A percentile compares a stretch with the other conserved stretches of the same genome.
These are phyloP conservation scores for Astragalus glycyphyllos DNA, from an alignment of 306 rosid genomes.

Conservation along the genomic window DNA sequence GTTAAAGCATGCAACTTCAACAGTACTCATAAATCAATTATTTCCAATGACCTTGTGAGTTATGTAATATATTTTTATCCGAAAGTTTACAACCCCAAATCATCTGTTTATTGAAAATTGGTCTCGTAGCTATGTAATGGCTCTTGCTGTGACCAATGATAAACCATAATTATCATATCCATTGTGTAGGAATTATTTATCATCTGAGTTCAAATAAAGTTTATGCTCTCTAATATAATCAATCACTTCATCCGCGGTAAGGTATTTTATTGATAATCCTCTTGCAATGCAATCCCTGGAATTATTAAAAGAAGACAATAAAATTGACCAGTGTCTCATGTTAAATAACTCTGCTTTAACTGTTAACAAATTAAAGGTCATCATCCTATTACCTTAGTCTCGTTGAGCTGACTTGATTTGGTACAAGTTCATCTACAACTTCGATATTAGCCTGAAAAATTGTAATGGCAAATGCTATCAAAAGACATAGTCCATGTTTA, in stretches of 20 bases:
- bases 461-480: constrained; percentile 12
- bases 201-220: constrained; percentile 54
- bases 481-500: not conserved
- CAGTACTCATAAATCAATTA: not conserved
- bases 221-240: constrained; percentile 62
- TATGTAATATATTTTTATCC: not conserved
- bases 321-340: not conserved
- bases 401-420: constrained; percentile 90
- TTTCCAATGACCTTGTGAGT: not conserved
- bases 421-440: constrained; percentile 75
- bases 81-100: constrained; percentile 24
- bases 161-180: not conserved
- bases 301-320: not conserved
- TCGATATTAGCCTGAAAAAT: constrained; percentile 66
- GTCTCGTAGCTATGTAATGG: not conserved
- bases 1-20: not conserved
- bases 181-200: constrained; percentile 36
- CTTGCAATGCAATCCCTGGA: constrained; percentile 90
- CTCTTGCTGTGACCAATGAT: not conserved
- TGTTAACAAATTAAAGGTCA: constrained; percentile 20
- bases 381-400: constrained; percentile 54
- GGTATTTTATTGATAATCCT: constrained; percentile 82
- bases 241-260: constrained; percentile 77
- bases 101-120: constrained; percentile 40
- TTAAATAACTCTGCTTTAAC: not conserved